Evolutionary conservation across 345 rosid species (phyloP), one percentile per base, ranked within the genome.

Genomic region (Arabis hirsuta): DNA sequence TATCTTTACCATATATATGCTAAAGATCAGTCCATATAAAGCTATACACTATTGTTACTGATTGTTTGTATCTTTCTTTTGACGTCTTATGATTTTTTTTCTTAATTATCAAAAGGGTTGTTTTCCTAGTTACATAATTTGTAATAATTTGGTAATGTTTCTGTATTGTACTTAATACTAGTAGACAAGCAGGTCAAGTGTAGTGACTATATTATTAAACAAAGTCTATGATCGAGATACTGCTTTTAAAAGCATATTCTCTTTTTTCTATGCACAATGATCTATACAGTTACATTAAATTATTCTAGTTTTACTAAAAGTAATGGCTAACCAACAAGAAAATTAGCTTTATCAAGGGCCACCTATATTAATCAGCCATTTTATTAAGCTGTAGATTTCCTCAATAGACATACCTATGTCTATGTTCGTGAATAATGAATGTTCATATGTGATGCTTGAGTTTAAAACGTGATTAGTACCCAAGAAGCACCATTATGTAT

Each of bases 191-290:
- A 22, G 42, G 54, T 29, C 12, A 16, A 47, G 57, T 73, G 59
- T 39, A 50, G 66, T 22, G 72, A 16, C 16, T 47, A 16, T 10
- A 65, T 19, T 10, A 65, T 19, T 16, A 48, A 73, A 65, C 26
- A 48, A 13, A 73, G 50, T 38, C 65, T 19, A 27, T 50, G 48
- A 43, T 47, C 12, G 58, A 41, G 58, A 65, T 64, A 36, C 38
- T 34, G 46, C 57, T 64, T 65, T 47, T 16, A 2, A 66, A 73
- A 73, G 61, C 67, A 67, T 74, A 74, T 67, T 53, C 73, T 22
- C 2, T 6, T 32, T 53, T 52, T 31, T 53, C 44, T 34, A 45
- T 51, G 58, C 69, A 54, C 52, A 60, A 32, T 52, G 48, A 59
- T 43, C 55, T 22, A 56, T 26, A 19, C 46, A 24, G 38, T 57